Evolutionary conservation across 345 rosid species (phyloP), one percentile per base, ranked within the genome.

Genomic region (Hibiscus mutabilis): DNA sequence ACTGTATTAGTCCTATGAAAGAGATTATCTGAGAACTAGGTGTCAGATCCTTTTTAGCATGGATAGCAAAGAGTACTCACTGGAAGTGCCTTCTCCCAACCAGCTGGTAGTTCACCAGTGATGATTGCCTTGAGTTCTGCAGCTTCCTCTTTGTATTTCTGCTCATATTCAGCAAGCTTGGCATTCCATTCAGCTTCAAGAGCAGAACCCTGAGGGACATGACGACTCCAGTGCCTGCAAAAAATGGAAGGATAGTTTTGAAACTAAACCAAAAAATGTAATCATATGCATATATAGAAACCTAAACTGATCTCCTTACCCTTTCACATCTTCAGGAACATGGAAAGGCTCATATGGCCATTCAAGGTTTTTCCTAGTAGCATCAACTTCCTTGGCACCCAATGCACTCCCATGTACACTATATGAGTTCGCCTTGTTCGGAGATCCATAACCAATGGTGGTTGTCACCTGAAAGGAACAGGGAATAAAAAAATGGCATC

Each of bases 361-460:
- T 73, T 85, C 96, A 40, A 96, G 98, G 87, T 96, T 96, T 78
- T 85, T 72, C 85, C 99, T 92, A 18, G 99, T 96, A 78, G 99
- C 99, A 69, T 92, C 99, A 19, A 96, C 99, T 91, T 96, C 99
- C 82, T 96, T 96, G 82, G 96, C 83, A 25, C 99, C 99, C 72
- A 96, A 78, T 70, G 99, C 99, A 80, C 91, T 86, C 42, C 99
- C 99, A 58, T 96, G 99, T 35, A 92, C 99, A 76, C 97, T 91
- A 80, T 96, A 91, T 60, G 90, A 80, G 82, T 92, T 96, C 24
- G 99, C 81, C 83, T 92, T 96, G 88, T 96, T 96, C 16, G 99
- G 99, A 75, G 99, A 92, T 19, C 99, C 99, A 74, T 52, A 96
- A 77, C 99, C 99, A 73, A 96, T 96, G 75, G 97, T 96, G 12